Evolutionary conservation across 495 filamentous ascomycete species (phyloP), one percentile per base, ranked within the genome.

Genomic region (Thermothielavioides terrestris): DNA sequence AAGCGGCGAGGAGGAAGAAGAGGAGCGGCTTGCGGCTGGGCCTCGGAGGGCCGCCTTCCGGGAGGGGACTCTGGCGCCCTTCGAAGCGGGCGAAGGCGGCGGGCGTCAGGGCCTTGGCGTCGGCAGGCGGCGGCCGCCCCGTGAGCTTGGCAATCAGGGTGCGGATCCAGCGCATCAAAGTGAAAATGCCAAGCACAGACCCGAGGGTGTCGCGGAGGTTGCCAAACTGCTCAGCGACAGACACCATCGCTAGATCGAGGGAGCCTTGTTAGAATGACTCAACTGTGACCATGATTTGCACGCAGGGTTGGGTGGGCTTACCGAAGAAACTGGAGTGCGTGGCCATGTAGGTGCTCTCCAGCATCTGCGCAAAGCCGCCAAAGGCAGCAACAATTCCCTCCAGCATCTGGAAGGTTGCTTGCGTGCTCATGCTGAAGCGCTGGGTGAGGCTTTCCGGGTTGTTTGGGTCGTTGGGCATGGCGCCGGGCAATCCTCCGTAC

Each of bases 281-380:
- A 20, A 12, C 4, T 2, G 8, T 3, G 4, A 8, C 14, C 8
- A 18, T 23, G 12, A n/a, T 20, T 6, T 22, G 17, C 20, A 46
- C 23, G 27, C 38, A 20, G 27, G 27, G 36, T 15, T 3, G 14
- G 20, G 23, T 18, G 27, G 23, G 75, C 85, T 64, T 80, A 97
- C 91, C 92, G 64, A 97, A 97, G 70, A 99, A 99, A 42, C 85
- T 91, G 42, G 87, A 94, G 72, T 97, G 94, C 3, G 94, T 99
- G n/a, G 94, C 92, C 94, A 99, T 97, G 59, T 95, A 99, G 10
- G 94, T 97, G 67, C 91, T 96, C 70, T 99, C 92, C 10, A 99
- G 77, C 94, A 99, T 97, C 75, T 99, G 94, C 15, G 94, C 90
- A 63, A 99, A 95, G 2, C 94, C 94, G 25, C 91, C 88, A 68